Conservation (phyloP, 192 early-diverging fungal genomes). For the Coemansia sp. region DNA sequence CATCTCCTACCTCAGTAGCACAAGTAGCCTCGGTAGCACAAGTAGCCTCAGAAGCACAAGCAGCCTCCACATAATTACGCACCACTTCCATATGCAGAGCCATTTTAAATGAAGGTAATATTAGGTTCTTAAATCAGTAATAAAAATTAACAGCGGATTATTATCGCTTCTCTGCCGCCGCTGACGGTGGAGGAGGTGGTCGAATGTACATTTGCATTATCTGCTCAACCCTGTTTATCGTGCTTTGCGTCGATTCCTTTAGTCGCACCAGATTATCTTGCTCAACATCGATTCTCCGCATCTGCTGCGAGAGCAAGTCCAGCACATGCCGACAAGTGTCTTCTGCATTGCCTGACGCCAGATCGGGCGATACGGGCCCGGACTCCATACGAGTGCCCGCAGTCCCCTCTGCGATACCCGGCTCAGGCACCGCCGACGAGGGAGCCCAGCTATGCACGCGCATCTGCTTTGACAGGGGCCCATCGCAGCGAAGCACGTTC, state of each 20-base stretch:
- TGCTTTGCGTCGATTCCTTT: constrained; percentile 23
- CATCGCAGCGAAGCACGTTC: not conserved
- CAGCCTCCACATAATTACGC: not conserved
- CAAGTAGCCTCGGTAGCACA: no score
- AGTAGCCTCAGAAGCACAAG: not conserved
- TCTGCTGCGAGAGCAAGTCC: constrained; percentile 33
- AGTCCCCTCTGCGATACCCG: not conserved
- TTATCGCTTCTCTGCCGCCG: not conserved
- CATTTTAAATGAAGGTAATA: not conserved
- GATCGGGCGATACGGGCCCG: not conserved
- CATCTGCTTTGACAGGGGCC: not conserved
- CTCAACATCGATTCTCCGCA: constrained; percentile 39
- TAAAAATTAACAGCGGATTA: not conserved
- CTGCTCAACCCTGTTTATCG: constrained; percentile 36
- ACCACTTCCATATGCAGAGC: constrained; percentile 12
- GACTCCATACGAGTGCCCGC: not conserved
- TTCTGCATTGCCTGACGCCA: constrained; percentile 17
- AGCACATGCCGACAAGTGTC: constrained; percentile 30
- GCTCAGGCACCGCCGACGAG: not conserved
- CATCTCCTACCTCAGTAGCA: no score
- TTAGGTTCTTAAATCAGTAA: not conserved
- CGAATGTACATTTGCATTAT: constrained; percentile 23
- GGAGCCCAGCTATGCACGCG: constrained; percentile 3
- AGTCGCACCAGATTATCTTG: constrained; percentile 32
- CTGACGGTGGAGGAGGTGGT: not conserved